Conservation (phyloP, 2,329 filamentous ascomycete species). For the Rhinocladiella similis region DNA sequence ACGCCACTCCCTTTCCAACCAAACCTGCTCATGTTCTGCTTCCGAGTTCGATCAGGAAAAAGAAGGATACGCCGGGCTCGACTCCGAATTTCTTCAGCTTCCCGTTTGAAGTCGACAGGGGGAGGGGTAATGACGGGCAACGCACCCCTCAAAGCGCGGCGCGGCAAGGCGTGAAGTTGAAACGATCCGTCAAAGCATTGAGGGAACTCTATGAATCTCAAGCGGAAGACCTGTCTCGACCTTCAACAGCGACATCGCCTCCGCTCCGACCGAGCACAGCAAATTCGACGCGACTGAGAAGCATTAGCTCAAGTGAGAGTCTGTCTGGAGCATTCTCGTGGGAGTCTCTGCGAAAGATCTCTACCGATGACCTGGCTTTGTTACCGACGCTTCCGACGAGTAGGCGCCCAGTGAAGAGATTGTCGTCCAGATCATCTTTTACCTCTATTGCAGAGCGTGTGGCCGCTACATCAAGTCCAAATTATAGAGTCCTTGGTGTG, state of each 20-base stretch:
- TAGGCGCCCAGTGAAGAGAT: constrained; percentile 8
- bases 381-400: constrained; percentile 22
- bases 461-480: constrained; percentile 23
- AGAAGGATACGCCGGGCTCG: constrained; percentile 20
- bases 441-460: constrained; percentile 18
- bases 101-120: constrained; percentile 7
- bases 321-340: constrained; percentile 26
- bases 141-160: constrained; percentile 4
- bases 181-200: constrained; percentile 30
- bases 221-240: constrained; percentile 26
- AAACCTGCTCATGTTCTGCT: constrained; percentile 48
- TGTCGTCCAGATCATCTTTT: constrained; percentile 24
- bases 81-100: constrained; percentile 14
- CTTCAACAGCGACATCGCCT: constrained; percentile 25
- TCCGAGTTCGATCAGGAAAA: constrained; percentile 36
- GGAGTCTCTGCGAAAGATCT: constrained; percentile 26
- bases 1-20: constrained; percentile 47
- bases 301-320: constrained; percentile 28
- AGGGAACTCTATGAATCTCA: constrained; percentile 32
- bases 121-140: constrained; percentile 13
- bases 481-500: constrained; percentile 23
- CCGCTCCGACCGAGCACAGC: constrained; percentile 24
- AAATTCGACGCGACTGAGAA: constrained; percentile 25
- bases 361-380: constrained; percentile 25
- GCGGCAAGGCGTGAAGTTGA: constrained; percentile 25